These are phyloP conservation scores for Arachis hypogaea DNA, from an alignment of 306 rosid genomes.

Conservation along the genomic window DNA sequence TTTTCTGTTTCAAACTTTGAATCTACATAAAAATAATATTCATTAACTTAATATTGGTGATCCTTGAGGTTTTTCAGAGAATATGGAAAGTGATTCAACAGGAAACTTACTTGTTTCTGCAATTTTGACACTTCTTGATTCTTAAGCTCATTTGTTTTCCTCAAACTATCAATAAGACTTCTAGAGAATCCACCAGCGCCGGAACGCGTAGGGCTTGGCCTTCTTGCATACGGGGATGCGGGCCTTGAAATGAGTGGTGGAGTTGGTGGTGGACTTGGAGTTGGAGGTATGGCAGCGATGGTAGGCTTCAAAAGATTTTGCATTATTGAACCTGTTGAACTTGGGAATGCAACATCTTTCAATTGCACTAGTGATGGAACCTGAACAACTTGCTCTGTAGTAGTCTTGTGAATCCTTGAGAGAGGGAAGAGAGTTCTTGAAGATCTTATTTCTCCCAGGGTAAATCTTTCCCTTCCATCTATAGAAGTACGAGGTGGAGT, in stretches of 20 bases:
- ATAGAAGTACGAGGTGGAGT: constrained; percentile 52
- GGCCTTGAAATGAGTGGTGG: constrained; percentile 56
- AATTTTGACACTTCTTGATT: constrained; percentile 68
- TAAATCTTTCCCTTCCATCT: constrained; percentile 66
- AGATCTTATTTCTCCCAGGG: constrained; percentile 61
- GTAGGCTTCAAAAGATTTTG: constrained; percentile 61
- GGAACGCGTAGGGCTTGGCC: constrained; percentile 77
- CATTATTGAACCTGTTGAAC: constrained; percentile 55
- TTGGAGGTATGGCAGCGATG: background rate
- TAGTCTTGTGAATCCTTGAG: constrained; percentile 48
- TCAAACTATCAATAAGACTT: constrained; percentile 80
- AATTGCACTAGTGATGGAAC: constrained; percentile 65
- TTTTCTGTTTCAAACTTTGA: constrained; percentile 62
- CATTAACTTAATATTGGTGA: constrained; percentile 25
- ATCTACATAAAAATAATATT: constrained; percentile 51
- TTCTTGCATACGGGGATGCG: constrained; percentile 66
- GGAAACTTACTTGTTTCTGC: constrained; percentile 62
- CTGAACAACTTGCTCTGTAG: constrained; percentile 60
- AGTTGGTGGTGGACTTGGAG: constrained; percentile 48
- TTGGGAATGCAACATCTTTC: constrained; percentile 78
- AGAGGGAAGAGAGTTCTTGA: constrained; percentile 72
- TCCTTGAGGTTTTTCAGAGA: background rate
- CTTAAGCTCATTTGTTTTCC: constrained; percentile 67
- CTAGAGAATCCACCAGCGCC: constrained; percentile 63
- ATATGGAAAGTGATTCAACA: constrained; percentile 12